A percentile compares a stretch with the other conserved stretches of the same genome.
phyloP scores from a whole-genome alignment of 2,329 filamentous ascomycete species.

The Teratosphaeriaceae sp. region DNA sequence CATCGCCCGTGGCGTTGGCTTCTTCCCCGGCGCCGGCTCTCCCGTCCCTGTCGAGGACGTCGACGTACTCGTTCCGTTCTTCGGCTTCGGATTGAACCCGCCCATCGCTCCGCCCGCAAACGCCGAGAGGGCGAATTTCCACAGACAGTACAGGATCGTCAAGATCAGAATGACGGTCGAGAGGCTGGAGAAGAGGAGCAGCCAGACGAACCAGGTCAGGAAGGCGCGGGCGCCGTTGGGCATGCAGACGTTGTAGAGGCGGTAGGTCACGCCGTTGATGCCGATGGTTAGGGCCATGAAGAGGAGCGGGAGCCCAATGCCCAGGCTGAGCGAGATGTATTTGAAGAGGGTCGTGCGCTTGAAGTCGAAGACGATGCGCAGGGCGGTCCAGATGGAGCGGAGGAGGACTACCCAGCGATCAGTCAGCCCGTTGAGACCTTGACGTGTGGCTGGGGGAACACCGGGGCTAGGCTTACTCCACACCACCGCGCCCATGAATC shows the following conservation, averaged over 20 bases:
- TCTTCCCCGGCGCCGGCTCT: background rate
- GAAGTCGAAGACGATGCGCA: conserved; percentile 16
- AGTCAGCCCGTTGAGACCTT: conserved; percentile 49
- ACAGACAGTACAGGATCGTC: conserved; percentile 31
- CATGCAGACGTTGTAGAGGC: conserved; percentile 84
- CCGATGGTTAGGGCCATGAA: conserved; percentile 69
- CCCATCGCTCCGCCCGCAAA: background rate
- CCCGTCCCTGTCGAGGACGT: background rate
- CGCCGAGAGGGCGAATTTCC: conserved; percentile 21
- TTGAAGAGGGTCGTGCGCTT: conserved; percentile 10
- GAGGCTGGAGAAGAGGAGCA: conserved; percentile 25
- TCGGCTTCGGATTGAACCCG: background rate
- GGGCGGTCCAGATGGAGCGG: conserved; percentile 15
- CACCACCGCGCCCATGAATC: conserved; percentile 75
- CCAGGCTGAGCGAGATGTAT: conserved; percentile 10
- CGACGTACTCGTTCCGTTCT: background rate
- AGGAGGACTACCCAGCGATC: conserved; percentile 55
- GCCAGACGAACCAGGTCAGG: conserved; percentile 40
- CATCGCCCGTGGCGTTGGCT: background rate
- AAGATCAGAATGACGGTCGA: conserved; percentile 26
- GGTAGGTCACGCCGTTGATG: conserved; percentile 85
- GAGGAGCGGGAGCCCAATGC: conserved; percentile 54
- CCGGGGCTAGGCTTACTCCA: conserved; percentile 54
- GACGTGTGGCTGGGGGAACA: background rate
- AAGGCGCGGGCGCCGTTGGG: conserved; percentile 83